phyloP scores from a whole-genome alignment of 345 rosid species.

The Corchorus olitorius region DNA sequence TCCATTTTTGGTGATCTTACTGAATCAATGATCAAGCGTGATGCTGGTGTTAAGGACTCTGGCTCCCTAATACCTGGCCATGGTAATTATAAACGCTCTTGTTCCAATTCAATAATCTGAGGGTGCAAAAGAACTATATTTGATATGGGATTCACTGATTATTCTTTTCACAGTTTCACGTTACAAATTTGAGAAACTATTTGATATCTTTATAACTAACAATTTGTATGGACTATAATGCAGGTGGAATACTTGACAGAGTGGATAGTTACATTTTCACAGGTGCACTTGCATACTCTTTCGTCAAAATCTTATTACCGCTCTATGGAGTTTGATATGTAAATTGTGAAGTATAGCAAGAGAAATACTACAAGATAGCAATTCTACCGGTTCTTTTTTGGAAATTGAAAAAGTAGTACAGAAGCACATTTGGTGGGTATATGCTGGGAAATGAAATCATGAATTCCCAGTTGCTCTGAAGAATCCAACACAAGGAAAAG shows the following conservation, averaged over 20 bases:
- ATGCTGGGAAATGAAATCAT: not conserved
- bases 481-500: not conserved
- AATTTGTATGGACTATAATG: constrained; percentile 6
- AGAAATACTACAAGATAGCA: not conserved
- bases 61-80: constrained; percentile 97
- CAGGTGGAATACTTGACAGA: constrained; percentile 91
- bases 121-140: not conserved
- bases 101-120: not conserved
- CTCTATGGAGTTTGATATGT: constrained; percentile 68
- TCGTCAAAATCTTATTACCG: constrained; percentile 67
- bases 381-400: not conserved
- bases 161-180: not conserved
- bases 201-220: not conserved
- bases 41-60: constrained; percentile 96
- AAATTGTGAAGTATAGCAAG: constrained; percentile 10
- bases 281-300: constrained; percentile 85
- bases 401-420: not conserved
- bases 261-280: constrained; percentile 95
- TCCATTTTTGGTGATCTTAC: constrained; percentile 93
- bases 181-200: not conserved
- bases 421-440: not conserved
- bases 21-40: constrained; percentile 96
- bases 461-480: not conserved
- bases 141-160: not conserved
- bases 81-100: constrained; percentile 42